phyloP scores from a whole-genome alignment of 805 yeast genomes.

The Komagataella ulmi region DNA sequence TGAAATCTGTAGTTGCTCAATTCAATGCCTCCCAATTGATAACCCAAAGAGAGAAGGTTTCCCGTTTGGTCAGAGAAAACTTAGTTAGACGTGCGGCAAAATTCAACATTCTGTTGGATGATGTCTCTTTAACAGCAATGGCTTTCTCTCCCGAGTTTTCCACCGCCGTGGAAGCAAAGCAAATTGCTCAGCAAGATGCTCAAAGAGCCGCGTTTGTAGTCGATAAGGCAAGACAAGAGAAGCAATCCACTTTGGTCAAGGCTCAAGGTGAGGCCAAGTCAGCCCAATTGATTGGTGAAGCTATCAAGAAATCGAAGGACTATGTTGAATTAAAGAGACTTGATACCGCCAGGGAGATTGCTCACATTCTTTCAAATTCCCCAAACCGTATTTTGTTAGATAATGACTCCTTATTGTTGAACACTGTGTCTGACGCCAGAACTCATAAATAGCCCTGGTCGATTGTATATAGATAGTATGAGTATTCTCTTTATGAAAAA shows the following conservation, averaged over 20 bases:
- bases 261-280: constrained; percentile 98
- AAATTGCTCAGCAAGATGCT: constrained; percentile 98
- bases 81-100: constrained; percentile 82
- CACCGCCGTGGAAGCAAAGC: constrained; percentile 95
- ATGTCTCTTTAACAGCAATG: constrained; percentile 93
- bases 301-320: constrained; percentile 91
- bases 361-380: constrained; percentile 67
- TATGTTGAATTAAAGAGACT: constrained; percentile 94
- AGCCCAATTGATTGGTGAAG: constrained; percentile 97
- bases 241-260: constrained; percentile 91
- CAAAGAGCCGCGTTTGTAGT: constrained; percentile 96
- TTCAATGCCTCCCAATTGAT: constrained; percentile 96
- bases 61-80: constrained; percentile 81
- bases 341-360: constrained; percentile 95
- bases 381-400: constrained; percentile 89
- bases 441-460: constrained; percentile 1
- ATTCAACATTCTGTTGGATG: constrained; percentile 82
- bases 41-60: constrained; percentile 97
- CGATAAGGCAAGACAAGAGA: constrained; percentile 94
- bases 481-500: neutral
- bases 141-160: constrained; percentile 97
- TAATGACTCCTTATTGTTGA: constrained; percentile 81
- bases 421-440: constrained; percentile 76
- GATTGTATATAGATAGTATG: constrained; percentile 1
- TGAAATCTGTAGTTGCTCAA: constrained; percentile 95